Evolutionary conservation across 2,329 filamentous ascomycete genomes (phyloP), one percentile per base, ranked within the genome.

Genomic region (Ophiostoma quercus): DNA sequence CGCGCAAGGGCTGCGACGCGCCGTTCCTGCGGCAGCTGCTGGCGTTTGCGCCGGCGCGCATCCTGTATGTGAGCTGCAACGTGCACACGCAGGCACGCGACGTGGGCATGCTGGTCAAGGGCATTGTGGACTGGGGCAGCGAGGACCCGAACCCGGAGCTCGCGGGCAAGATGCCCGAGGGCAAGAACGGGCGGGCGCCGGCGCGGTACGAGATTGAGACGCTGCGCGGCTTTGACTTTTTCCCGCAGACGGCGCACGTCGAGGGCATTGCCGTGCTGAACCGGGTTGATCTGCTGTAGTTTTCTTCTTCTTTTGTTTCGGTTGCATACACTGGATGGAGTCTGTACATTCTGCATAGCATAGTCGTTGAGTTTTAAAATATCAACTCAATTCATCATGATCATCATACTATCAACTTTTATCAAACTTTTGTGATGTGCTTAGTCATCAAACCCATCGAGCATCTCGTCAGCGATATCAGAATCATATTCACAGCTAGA

Each of bases 61-160:
- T 99, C 12, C 88, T 97, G 4, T 99, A 99, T 78, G 94, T 99
- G 57, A 96, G 92, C 77, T 99, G 95, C 76, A 99, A 99, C 76
- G 95, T 99, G 73, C 95, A 99, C 78, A 98, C 94, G 9, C 95
- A 98, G 84, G 95, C 95, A 16, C 83, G 95, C 68, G 95, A 99
- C 79, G 89, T 99, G 0, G 95, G 94, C 0, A 87, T 94, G 72
- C 80, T 99, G 75, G 92, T 98, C 0, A 85, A 90, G 47, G 93
- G 94, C 0, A 80, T 87, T 75, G 78, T 79, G 66, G 75, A 75
- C 2, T 75, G 72, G 25, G 73, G 78, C 32, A 71, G 69, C 39
- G 72, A 69, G 19, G 70, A 77, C 32, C 75, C 67, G 75, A 22
- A 54, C 41, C 39, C 14, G 75, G 77, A 0, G 74, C 76, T 70